Evolutionary conservation across 148 eudicot genomes (phyloP).

Genomic region (Euryodendron excelsum): DNA sequence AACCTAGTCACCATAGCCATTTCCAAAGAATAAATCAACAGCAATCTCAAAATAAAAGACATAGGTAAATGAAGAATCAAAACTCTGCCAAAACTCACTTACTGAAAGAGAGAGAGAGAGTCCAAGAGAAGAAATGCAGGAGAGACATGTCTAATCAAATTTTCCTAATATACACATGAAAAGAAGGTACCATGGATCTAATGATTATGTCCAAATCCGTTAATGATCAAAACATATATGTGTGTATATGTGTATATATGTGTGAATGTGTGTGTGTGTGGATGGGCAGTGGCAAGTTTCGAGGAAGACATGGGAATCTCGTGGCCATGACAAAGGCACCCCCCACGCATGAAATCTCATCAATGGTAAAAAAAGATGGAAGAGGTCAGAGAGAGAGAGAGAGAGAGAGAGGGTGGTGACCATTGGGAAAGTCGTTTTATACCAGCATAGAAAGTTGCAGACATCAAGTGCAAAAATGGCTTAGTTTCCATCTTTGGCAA

Average conservation of each 20-base stretch:
- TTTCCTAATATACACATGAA: slow-evolving; percentile 32
- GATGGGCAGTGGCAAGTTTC: slow-evolving; percentile 2
- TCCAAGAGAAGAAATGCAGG: neutral
- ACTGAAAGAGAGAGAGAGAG: neutral
- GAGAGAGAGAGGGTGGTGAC: neutral
- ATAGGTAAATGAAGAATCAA: too few relatives aligned
- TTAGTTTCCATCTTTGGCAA: slow-evolving; percentile 47
- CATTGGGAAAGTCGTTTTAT: slow-evolving; percentile 38
- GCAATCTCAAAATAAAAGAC: too few relatives aligned
- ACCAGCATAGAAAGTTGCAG: slow-evolving; percentile 55
- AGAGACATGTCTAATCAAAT: slow-evolving; percentile 31
- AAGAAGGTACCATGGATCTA: slow-evolving; percentile 30
- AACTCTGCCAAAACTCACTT: too few relatives aligned
- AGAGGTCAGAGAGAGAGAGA: neutral
- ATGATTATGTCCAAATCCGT: slow-evolving; percentile 54
- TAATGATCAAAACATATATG: slow-evolving; percentile 39
- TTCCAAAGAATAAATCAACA: too few relatives aligned
- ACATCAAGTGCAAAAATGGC: slow-evolving; percentile 38
- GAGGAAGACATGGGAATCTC: slow-evolving; percentile 23
- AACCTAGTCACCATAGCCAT: too few relatives aligned
- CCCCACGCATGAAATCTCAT: neutral
- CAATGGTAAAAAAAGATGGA: neutral
- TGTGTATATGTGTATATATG: too few relatives aligned
- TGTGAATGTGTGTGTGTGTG: too few relatives aligned
- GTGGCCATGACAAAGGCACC: too few relatives aligned